Percentiles rank a stretch among this genome's conserved stretches.
phyloP scores from a whole-genome alignment of 2,329 filamentous ascomycete genomes.

The Aspergillus amoenus region DNA sequence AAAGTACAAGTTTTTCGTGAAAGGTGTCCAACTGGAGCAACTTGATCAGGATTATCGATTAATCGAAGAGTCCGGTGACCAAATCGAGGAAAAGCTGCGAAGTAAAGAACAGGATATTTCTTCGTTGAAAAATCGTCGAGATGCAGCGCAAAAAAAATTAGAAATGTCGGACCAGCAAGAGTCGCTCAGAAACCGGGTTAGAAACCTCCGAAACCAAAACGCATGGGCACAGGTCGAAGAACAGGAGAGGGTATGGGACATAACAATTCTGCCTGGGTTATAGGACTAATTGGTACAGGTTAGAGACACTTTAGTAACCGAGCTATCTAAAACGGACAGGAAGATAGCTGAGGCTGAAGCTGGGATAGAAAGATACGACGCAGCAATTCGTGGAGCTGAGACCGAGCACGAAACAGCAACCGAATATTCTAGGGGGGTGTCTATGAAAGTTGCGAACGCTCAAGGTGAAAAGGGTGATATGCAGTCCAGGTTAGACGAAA shows the following conservation, averaged over 20 bases:
- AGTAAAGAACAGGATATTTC: constrained; percentile 64
- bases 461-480: constrained; percentile 49
- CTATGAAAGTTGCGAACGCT: constrained; percentile 44
- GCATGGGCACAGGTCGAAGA: constrained; percentile 87
- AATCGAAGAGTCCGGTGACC: constrained; percentile 75
- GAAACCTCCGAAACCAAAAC: constrained; percentile 63
- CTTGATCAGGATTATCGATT: constrained; percentile 88
- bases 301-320: constrained; percentile 35
- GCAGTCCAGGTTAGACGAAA: constrained; percentile 55
- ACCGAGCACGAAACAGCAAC: constrained; percentile 40
- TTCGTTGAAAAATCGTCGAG: constrained; percentile 56
- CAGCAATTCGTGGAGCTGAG: constrained; percentile 46
- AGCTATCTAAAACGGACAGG: constrained; percentile 40
- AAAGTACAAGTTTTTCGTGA: constrained; percentile 96
- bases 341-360: constrained; percentile 51
- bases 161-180: constrained; percentile 66
- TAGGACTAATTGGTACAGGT: constrained; percentile 23
- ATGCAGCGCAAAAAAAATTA: constrained; percentile 64
- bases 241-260: constrained; percentile 57
- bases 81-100: constrained; percentile 63
- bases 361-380: constrained; percentile 46
- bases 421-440: constrained; percentile 44
- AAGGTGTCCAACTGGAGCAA: constrained; percentile 89
- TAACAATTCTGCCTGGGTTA: neutral
- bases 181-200: constrained; percentile 61